phyloP scores from a whole-genome alignment of 2,329 filamentous ascomycete species.

The Teratosphaeria destructans region DNA sequence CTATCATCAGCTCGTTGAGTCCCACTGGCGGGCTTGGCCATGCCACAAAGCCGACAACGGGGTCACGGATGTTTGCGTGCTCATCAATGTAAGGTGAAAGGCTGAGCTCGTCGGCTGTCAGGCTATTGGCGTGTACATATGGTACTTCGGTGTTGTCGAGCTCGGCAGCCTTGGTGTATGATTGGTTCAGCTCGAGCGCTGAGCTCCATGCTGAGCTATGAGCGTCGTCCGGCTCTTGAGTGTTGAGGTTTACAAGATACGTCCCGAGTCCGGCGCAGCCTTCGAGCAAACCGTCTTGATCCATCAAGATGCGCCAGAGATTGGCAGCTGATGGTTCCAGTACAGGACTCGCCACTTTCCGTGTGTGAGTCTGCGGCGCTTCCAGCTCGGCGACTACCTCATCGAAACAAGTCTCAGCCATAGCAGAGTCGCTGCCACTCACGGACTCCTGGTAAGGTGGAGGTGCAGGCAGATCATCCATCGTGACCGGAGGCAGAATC shows the following conservation, averaged over 20 bases:
- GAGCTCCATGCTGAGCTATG: background rate
- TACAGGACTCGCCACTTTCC: background rate
- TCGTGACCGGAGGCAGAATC: background rate
- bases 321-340: constrained; percentile 13
- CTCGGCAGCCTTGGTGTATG: constrained; percentile 8
- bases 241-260: constrained; percentile 4
- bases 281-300: background rate
- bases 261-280: background rate
- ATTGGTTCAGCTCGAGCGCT: background rate
- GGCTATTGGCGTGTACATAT: constrained; percentile 20
- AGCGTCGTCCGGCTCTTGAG: background rate
- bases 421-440: background rate
- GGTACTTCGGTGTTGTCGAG: constrained; percentile 14
- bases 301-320: constrained; percentile 18
- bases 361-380: background rate
- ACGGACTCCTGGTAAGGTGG: background rate
- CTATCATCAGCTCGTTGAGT: constrained; percentile 14
- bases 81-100: constrained; percentile 4
- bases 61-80: constrained; percentile 6
- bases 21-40: constrained; percentile 7
- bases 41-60: constrained; percentile 9
- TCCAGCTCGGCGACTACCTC: background rate
- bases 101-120: constrained; percentile 13
- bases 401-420: background rate
- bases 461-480: background rate